A percentile compares a stretch with the other conserved stretches of the same genome.
Evolutionary conservation across 2,329 filamentous ascomycete genomes (phyloP).

Genomic region (Colletotrichum tamarilloi): DNA sequence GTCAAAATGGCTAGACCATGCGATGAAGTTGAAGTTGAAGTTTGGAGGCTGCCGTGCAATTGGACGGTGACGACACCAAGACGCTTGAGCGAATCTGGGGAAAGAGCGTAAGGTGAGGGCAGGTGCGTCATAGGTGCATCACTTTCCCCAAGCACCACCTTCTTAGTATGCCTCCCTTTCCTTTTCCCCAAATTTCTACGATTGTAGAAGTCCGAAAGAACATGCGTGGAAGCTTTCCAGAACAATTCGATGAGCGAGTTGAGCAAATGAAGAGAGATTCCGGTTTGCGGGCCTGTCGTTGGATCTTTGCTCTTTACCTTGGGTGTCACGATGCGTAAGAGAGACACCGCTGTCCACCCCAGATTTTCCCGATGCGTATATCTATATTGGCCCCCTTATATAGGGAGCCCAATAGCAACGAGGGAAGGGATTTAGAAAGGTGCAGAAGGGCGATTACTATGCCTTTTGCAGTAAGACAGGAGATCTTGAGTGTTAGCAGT

Average conservation of each 20-base stretch:
- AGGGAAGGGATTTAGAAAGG: no score
- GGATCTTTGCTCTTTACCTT: no score
- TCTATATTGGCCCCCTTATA: no score
- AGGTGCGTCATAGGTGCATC: constrained; percentile 19
- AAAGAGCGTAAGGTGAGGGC: not conserved
- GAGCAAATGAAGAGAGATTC: not conserved
- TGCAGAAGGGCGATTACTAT: no score
- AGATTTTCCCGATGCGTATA: no score
- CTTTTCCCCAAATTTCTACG: not conserved
- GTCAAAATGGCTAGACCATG: not conserved
- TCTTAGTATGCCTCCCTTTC: not conserved
- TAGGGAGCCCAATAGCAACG: no score
- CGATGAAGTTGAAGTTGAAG: not conserved
- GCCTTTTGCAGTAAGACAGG: no score
- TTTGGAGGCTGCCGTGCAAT: not conserved
- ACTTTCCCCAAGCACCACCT: not conserved
- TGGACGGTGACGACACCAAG: constrained; percentile 6
- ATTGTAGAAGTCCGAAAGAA: not conserved
- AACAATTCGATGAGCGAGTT: not conserved
- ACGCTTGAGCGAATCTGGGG: not conserved
- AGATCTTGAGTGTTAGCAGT: no score
- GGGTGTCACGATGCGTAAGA: no score
- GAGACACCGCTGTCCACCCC: no score
- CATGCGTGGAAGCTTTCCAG: not conserved
- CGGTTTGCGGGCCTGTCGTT: not conserved